A percentile compares a stretch with the other conserved stretches of the same genome.
Conservation (phyloP, 495 filamentous ascomycete species). For the Melanomma pulvis-pyrius region DNA sequence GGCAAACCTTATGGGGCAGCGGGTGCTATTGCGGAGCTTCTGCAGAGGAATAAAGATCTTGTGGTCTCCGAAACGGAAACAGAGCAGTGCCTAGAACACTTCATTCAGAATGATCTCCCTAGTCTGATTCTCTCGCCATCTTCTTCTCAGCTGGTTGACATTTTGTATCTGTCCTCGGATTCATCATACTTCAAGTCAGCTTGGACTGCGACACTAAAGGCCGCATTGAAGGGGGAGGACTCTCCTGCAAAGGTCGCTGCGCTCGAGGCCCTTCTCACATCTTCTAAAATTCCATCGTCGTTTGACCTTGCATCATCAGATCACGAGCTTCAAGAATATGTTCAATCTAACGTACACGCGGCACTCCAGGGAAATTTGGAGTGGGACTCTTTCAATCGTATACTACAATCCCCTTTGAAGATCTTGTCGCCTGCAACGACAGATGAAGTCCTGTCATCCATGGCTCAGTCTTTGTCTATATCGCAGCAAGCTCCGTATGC, state of each 20-base stretch:
- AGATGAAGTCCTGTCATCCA: constrained; percentile 38
- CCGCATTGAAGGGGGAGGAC: constrained; percentile 36
- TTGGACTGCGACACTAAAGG: constrained; percentile 39
- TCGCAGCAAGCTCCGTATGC: constrained; percentile 34
- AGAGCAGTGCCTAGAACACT: constrained; percentile 42
- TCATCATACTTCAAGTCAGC: constrained; percentile 34
- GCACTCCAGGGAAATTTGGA: constrained; percentile 34
- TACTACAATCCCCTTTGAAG: constrained; percentile 31
- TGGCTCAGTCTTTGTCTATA: constrained; percentile 45
- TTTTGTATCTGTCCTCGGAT: constrained; percentile 38
- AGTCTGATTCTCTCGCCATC: constrained; percentile 60
- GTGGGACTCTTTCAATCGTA: constrained; percentile 37
- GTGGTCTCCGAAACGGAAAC: constrained; percentile 39
- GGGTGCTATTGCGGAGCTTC: constrained; percentile 58
- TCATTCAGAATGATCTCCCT: constrained; percentile 54
- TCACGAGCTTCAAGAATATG: constrained; percentile 41
- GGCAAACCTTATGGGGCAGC: constrained; percentile 85
- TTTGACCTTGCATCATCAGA: constrained; percentile 31
- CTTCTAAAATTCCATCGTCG: constrained; percentile 30
- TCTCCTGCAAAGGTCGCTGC: constrained; percentile 38
- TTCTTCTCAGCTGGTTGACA: constrained; percentile 44
- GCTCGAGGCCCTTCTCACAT: constrained; percentile 43
- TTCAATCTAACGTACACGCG: constrained; percentile 23
- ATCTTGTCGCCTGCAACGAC: constrained; percentile 30
- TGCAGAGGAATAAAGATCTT: constrained; percentile 37